Base-by-base conservation (phyloP, 768 basidiomycete genomes). In the Naganishia antarctica region DNA sequence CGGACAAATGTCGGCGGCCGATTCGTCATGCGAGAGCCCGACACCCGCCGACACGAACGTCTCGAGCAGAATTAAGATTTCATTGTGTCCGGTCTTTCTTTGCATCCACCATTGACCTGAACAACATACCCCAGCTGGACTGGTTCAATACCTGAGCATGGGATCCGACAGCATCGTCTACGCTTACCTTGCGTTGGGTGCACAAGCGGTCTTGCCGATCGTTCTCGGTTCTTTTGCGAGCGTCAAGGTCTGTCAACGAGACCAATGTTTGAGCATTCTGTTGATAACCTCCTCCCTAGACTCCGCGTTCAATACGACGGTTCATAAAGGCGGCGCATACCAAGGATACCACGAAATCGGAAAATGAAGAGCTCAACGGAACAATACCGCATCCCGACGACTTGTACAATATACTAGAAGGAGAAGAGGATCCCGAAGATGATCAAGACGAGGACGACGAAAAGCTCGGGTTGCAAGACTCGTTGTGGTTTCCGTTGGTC, bases 381-480 rank as follows among this genome's bases (percentile, higher is more conserved):
- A 57, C 16, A 40, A 57, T 57, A 37, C 53, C 53, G 18, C 53
- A 57, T 40, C 53, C 53, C n/a, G 53, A 57, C 15, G 53, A 57
- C 5, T 40, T 26, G 21, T 57, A 57, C 53, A 23, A 57, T 18
- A 34, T 34, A 23, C 31, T 57, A 40, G 1, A 15, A 26, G 49
- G 37, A 25, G 48, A 61, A 66, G 65, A 34, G 32, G 60, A 66
- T 31, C 65, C 65, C 7, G 70, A 73, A 25, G 70, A 70, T 21
- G 84, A 82, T 0, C 81, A 83, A 0, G 82, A 82, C 2, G 81
- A 85, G 5, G 83, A 86, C 6, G 81, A 83, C 18, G 87, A 87
- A 47, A 70, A 73, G 5, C 69, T 80, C 6, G 74, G 76, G 21
- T 72, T 76, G 67, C 65, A 63, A 0, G 77, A 79, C 61, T 73